Percentiles rank a stretch among this genome's conserved stretches.
Evolutionary conservation across 768 basidiomycete genomes (phyloP).

Genomic region (Harrya chromipes): DNA sequence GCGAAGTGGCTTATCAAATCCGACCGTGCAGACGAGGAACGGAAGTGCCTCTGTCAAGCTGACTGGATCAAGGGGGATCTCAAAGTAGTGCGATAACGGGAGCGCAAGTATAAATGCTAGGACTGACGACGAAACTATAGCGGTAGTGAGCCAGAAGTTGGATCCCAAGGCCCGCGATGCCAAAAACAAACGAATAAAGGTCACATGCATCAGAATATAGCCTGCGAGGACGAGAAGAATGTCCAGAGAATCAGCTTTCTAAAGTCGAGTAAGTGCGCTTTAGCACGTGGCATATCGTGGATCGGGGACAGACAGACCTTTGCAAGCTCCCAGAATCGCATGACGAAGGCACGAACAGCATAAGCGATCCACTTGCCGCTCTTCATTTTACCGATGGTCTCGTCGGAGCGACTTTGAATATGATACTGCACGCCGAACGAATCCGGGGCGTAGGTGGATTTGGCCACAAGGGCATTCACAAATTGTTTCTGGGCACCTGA

Average conservation of each 20-base stretch:
- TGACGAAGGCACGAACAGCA: conserved; percentile 67
- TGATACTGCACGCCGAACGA: conserved; percentile 47
- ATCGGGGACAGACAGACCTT: conserved; percentile 48
- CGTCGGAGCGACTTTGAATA: conserved; percentile 44
- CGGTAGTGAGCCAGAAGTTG: conserved; percentile 64
- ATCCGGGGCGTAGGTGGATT: conserved; percentile 31
- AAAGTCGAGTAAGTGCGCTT: conserved; percentile 18
- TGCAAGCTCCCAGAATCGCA: conserved; percentile 83
- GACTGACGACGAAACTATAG: conserved; percentile 76
- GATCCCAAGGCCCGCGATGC: conserved; percentile 83
- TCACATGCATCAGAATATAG: conserved; percentile 93
- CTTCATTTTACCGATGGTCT: conserved; percentile 67
- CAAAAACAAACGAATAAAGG: conserved; percentile 88
- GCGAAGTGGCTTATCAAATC: conserved; percentile 95
- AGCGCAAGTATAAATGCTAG: conserved; percentile 85
- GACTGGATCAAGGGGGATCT: conserved; percentile 89
- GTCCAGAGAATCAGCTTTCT: conserved; percentile 95
- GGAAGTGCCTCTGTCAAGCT: conserved; percentile 93
- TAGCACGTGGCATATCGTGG: neutral
- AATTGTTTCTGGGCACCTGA: conserved; percentile 52
- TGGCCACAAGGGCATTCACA: conserved; percentile 36
- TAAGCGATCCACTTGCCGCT: conserved; percentile 89
- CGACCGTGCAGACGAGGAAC: conserved; percentile 96
- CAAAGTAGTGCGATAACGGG: conserved; percentile 69
- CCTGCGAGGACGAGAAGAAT: conserved; percentile 92